Evolutionary conservation across 139 green algal species (phyloP).

Genomic region (Chlamydomonas applanata): DNA sequence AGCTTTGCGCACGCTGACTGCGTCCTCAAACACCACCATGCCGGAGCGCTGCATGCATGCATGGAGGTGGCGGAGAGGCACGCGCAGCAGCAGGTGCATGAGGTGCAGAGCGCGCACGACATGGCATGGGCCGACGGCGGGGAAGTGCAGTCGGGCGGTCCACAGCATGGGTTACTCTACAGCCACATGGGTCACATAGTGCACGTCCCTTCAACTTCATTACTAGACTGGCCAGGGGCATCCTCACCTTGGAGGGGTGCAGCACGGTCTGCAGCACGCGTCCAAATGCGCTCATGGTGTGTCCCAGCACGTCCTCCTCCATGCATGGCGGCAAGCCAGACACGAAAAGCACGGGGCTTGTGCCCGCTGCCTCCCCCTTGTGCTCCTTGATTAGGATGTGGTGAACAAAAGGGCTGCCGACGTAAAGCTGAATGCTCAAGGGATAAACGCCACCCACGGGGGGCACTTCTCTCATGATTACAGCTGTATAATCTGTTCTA

Average conservation of each 20-base stretch:
- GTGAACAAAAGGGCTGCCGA: constrained; percentile 17
- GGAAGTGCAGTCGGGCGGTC: too few species aligned
- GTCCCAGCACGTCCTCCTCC: constrained; percentile 32
- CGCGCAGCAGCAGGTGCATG: background rate
- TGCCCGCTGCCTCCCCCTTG: background rate
- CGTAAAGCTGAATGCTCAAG: background rate
- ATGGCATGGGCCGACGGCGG: too few species aligned
- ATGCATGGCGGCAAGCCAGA: constrained; percentile 48
- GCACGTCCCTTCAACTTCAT: too few species aligned
- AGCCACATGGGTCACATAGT: too few species aligned
- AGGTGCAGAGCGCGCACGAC: too few species aligned
- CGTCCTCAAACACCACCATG: constrained; percentile 52
- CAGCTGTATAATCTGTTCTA: too few species aligned
- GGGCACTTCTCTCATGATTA: too few species aligned
- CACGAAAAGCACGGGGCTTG: constrained; percentile 43
- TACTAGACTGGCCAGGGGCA: too few species aligned
- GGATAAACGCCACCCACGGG: background rate
- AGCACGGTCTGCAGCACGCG: constrained; percentile 51
- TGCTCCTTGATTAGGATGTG: constrained; percentile 31
- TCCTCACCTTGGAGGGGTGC: constrained; percentile 46
- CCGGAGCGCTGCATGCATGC: constrained; percentile 43
- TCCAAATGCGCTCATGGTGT: constrained; percentile 62
- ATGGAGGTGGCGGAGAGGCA: too few species aligned
- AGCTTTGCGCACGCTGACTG: constrained; percentile 1
- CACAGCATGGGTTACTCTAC: too few species aligned